Conservation (phyloP, 1,139 yeast genomes). For the Scheffersomyces cryptocercus region DNA sequence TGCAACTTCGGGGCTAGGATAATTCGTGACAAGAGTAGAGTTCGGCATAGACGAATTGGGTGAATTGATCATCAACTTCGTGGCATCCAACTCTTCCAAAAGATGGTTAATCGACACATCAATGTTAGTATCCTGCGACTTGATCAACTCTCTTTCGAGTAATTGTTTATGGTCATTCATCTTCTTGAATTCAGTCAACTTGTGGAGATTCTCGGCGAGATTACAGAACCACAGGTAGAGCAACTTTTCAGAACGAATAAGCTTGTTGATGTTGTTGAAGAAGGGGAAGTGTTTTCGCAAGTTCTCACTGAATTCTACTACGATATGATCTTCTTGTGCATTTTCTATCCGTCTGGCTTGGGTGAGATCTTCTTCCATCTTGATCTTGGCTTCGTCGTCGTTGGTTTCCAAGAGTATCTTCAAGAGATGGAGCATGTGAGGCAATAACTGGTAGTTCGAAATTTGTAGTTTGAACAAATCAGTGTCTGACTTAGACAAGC, state of each 20-base stretch:
- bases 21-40: constrained; percentile 4
- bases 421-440: constrained; percentile 36
- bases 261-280: constrained; percentile 30
- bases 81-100: constrained; percentile 6
- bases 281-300: constrained; percentile 30
- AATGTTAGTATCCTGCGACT: constrained; percentile 1
- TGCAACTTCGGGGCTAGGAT: background rate
- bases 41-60: constrained; percentile 4
- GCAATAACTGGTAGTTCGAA: constrained; percentile 36
- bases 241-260: constrained; percentile 25
- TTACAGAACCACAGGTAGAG: constrained; percentile 31
- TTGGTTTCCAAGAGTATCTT: constrained; percentile 27
- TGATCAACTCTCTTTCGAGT: constrained; percentile 1
- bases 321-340: background rate
- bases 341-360: background rate
- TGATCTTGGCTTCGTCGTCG: constrained; percentile 7
- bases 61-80: background rate
- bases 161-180: background rate
- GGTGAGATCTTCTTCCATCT: background rate
- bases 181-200: constrained; percentile 3
- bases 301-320: constrained; percentile 20
- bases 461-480: constrained; percentile 32
- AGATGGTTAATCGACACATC: constrained; percentile 2
- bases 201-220: constrained; percentile 19
- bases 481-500: constrained; percentile 21